phyloP scores from a whole-genome alignment of 805 yeast genomes.

The Candida mattraensis region DNA sequence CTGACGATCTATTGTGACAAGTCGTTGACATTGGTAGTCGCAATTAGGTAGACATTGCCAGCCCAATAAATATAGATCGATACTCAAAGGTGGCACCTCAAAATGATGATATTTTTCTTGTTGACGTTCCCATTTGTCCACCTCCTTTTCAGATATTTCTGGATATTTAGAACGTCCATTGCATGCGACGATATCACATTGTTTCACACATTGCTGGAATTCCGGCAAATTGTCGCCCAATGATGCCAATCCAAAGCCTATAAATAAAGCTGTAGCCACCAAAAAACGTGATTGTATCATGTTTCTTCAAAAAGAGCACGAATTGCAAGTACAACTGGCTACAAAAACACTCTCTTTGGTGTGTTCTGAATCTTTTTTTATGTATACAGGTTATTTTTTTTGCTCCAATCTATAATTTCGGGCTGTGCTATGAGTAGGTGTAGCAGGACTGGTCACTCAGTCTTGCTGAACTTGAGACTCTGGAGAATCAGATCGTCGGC shows the following conservation, averaged over 20 bases:
- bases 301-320: too few species aligned
- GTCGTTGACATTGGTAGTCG: slow-evolving; percentile 89
- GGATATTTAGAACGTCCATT: slow-evolving; percentile 23
- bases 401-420: neutral
- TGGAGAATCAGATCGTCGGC: slow-evolving; percentile 34
- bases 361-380: too few species aligned
- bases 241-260: too few species aligned
- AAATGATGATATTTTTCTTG: slow-evolving; percentile 40
- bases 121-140: slow-evolving; percentile 26
- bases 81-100: slow-evolving; percentile 39
- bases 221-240: slow-evolving; percentile 62
- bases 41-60: slow-evolving; percentile 85
- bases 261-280: too few species aligned
- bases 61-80: slow-evolving; percentile 44
- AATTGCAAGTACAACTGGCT: too few species aligned
- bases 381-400: too few species aligned
- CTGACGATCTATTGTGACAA: slow-evolving; percentile 59
- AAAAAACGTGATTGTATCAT: too few species aligned
- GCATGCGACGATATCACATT: slow-evolving; percentile 44
- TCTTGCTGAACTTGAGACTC: slow-evolving; percentile 25
- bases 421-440: too few species aligned
- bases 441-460: neutral
- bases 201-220: slow-evolving; percentile 53
- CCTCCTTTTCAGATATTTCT: slow-evolving; percentile 24
- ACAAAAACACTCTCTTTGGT: too few species aligned